Evolutionary conservation across 176 grass and related monocot genomes (phyloP).

Genomic region (Puya raimondii): DNA sequence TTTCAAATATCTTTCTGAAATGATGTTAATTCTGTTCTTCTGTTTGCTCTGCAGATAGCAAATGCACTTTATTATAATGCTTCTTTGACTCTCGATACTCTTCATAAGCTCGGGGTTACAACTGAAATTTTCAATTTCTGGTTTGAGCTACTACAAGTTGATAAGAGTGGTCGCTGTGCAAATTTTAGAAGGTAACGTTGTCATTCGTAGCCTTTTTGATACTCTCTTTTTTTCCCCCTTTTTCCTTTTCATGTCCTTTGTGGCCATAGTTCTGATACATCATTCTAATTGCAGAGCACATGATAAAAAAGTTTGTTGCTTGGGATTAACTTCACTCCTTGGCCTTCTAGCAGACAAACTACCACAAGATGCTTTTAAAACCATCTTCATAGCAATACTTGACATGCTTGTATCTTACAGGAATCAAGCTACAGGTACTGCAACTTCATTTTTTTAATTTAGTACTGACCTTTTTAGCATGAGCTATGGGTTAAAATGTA

Average conservation of each 20-base stretch:
- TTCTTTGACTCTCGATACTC: conserved; percentile 47
- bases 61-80: conserved; percentile 77
- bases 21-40: background rate
- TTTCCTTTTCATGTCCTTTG: too few species aligned
- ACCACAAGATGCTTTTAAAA: conserved; percentile 67
- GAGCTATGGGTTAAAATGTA: too few species aligned
- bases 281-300: conserved; percentile 43
- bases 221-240: too few species aligned
- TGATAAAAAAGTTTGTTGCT: conserved; percentile 79
- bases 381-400: conserved; percentile 79
- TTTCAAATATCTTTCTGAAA: too few species aligned
- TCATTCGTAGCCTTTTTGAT: background rate
- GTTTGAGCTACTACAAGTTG: conserved; percentile 65
- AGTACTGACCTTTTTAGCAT: too few species aligned
- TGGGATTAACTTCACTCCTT: conserved; percentile 75
- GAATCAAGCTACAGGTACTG: conserved; percentile 80
- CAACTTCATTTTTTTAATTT: background rate
- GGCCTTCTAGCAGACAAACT: conserved; percentile 65
- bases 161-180: conserved; percentile 54
- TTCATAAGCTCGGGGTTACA: conserved; percentile 66
- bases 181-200: conserved; percentile 69
- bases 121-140: conserved; percentile 66
- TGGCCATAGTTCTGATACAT: background rate
- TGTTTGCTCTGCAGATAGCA: conserved; percentile 52
- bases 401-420: conserved; percentile 75